Evolutionary conservation across 371 early-diverging fungal species (phyloP).

Genomic region (Mucor ambiguus): DNA sequence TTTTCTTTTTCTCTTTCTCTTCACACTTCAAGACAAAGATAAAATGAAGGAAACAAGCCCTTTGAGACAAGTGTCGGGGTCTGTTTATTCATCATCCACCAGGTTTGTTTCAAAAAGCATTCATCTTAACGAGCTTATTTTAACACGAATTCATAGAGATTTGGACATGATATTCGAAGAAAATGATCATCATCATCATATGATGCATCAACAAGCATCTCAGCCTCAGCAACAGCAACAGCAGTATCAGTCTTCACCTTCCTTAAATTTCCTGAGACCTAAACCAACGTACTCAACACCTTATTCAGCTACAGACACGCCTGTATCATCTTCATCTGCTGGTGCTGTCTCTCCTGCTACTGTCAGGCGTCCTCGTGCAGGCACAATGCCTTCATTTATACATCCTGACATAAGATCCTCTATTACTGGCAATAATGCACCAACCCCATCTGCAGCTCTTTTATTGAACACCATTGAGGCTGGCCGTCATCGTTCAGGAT

Average conservation of each 20-base stretch:
- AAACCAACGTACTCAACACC: slow-evolving; percentile 23
- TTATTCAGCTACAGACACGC: slow-evolving; percentile 7
- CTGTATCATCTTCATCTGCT: slow-evolving; percentile 4
- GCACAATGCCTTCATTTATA: slow-evolving; percentile 76
- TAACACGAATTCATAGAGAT: slow-evolving; percentile 26
- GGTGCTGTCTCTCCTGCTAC: slow-evolving; percentile 10
- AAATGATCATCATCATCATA: slow-evolving; percentile 23
- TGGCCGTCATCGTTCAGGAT: slow-evolving; percentile 55
- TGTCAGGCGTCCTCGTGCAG: slow-evolving; percentile 71
- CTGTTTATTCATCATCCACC: slow-evolving; percentile 22
- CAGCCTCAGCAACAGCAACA: not conserved
- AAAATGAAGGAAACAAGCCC: slow-evolving; percentile 30
- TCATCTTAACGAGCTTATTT: not conserved
- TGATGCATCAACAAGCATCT: not conserved
- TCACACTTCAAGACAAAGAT: not conserved
- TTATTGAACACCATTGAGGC: slow-evolving; percentile 46
- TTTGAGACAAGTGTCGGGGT: slow-evolving; percentile 28
- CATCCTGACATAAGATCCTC: slow-evolving; percentile 35
- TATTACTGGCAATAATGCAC: slow-evolving; percentile 36
- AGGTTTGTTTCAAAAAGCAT: slow-evolving; percentile 9
- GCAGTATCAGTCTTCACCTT: slow-evolving; percentile 17
- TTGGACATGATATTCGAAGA: slow-evolving; percentile 48
- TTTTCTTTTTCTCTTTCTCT: slow-evolving; percentile 4
- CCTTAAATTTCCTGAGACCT: slow-evolving; percentile 36
- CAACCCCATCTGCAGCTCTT: slow-evolving; percentile 43